A percentile compares a stretch with the other conserved stretches of the same genome.
Conservation (phyloP, 2,329 filamentous ascomycete species). For the Botryosphaeria agaves region DNA sequence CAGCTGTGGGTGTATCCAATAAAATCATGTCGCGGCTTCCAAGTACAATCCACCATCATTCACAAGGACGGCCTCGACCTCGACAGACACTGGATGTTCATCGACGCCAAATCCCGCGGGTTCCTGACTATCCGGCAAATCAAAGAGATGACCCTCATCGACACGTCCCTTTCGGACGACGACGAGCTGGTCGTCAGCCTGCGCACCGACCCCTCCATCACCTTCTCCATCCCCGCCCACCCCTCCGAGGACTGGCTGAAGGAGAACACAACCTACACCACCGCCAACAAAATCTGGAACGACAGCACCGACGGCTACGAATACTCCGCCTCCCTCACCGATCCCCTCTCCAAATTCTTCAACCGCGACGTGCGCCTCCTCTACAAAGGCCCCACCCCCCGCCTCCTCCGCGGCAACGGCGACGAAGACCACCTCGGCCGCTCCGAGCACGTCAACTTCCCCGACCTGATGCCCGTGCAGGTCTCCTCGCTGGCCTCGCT, state of each 20-base stretch:
- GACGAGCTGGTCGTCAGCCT: conserved; percentile 33
- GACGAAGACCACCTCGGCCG: conserved; percentile 34
- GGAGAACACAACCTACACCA: conserved; percentile 29
- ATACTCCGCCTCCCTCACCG: conserved; percentile 34
- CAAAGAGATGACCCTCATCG: conserved; percentile 44
- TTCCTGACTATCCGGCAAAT: conserved; percentile 47
- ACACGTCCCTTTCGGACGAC: conserved; percentile 30
- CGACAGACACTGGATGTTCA: conserved; percentile 51
- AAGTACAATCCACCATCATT: conserved; percentile 32
- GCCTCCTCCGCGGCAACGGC: conserved; percentile 39
- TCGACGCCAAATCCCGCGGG: conserved; percentile 32
- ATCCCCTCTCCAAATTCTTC: conserved; percentile 37
- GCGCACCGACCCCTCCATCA: conserved; percentile 17
- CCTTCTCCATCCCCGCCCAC: conserved; percentile 36
- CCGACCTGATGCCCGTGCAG: conserved; percentile 40
- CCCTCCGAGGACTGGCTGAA: conserved; percentile 36
- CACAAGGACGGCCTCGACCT: conserved; percentile 40
- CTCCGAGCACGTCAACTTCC: conserved; percentile 36
- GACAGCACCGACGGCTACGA: conserved; percentile 38
- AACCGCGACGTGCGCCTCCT: conserved; percentile 37
- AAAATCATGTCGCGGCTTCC: conserved; percentile 47
- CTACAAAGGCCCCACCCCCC: conserved; percentile 42
- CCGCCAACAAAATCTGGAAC: conserved; percentile 39
- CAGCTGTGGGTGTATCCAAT: conserved; percentile 43
- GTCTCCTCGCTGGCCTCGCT: conserved; percentile 39